phyloP scores from a whole-genome alignment of 1,139 yeast genomes.

The Kodamaea sp. region DNA sequence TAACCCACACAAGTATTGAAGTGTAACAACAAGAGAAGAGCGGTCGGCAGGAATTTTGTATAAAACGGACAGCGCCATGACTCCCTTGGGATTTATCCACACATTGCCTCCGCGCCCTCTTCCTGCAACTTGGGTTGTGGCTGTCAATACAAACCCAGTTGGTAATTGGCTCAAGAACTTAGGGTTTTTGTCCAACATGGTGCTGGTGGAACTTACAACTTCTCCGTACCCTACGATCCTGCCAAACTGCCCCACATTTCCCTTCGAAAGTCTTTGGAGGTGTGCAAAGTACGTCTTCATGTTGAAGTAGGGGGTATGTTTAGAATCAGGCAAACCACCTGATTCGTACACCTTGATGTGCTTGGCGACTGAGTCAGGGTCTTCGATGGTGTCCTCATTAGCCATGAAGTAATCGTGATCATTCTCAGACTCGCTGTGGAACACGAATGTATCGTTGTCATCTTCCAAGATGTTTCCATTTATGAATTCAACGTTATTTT shows the following conservation, averaged over 20 bases:
- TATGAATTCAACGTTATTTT: constrained; percentile 42
- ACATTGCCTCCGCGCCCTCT: constrained; percentile 93
- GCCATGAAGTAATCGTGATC: constrained; percentile 20
- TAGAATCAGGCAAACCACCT: constrained; percentile 44
- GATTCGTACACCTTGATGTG: constrained; percentile 49
- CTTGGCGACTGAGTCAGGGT: constrained; percentile 56
- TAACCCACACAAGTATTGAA: constrained; percentile 82
- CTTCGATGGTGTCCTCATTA: constrained; percentile 52
- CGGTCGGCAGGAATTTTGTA: constrained; percentile 59
- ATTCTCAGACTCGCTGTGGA: constrained; percentile 35
- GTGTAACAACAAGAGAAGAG: constrained; percentile 57
- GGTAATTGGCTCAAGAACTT: constrained; percentile 60
- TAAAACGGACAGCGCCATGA: constrained; percentile 76
- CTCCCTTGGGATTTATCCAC: constrained; percentile 96
- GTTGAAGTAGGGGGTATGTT: constrained; percentile 72
- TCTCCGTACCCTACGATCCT: constrained; percentile 74
- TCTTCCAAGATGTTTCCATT: constrained; percentile 49
- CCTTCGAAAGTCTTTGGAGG: constrained; percentile 35
- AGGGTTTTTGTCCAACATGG: constrained; percentile 74
- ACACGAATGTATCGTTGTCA: constrained; percentile 53
- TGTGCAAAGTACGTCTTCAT: constrained; percentile 53
- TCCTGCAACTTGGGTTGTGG: constrained; percentile 85
- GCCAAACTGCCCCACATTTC: constrained; percentile 51
- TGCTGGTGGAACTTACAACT: constrained; percentile 85
- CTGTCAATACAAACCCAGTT: constrained; percentile 69